phyloP scores from a whole-genome alignment of 1,284 basidiomycete species.

The Pseudozyma thailandica region DNA sequence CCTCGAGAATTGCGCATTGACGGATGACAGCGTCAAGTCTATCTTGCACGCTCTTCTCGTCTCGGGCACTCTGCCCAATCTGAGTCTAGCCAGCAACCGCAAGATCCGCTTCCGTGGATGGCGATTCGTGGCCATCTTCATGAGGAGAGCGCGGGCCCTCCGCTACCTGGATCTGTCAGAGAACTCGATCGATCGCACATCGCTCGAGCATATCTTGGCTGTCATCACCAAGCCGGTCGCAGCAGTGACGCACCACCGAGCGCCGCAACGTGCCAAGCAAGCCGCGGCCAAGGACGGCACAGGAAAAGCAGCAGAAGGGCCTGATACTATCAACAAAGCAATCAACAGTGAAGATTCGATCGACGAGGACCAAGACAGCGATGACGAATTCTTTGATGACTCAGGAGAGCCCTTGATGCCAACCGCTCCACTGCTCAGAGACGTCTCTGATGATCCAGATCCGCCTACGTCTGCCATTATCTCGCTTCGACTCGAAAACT shows the following conservation, averaged over 20 bases:
- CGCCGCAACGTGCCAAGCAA: conserved; percentile 11
- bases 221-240: conserved; percentile 69
- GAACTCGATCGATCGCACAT: conserved; percentile 79
- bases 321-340: not conserved
- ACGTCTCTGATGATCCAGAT: conserved; percentile 41
- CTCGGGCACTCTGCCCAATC: conserved; percentile 80
- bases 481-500: conserved; percentile 63
- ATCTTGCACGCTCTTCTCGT: conserved; percentile 90
- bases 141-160: conserved; percentile 78
- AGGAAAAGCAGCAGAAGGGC: conserved; percentile 2
- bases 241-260: conserved; percentile 10
- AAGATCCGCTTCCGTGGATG: conserved; percentile 82
- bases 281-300: not conserved
- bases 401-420: conserved; percentile 63
- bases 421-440: conserved; percentile 51
- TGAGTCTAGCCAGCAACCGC: conserved; percentile 87
- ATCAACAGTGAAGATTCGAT: not conserved
- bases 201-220: conserved; percentile 80
- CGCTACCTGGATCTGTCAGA: conserved; percentile 90
- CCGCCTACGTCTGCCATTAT: conserved; percentile 48
- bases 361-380: conserved; percentile 36
- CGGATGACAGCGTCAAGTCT: conserved; percentile 78
- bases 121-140: conserved; percentile 81
- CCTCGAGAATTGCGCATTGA: conserved; percentile 62
- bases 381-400: conserved; percentile 54